phyloP scores from a whole-genome alignment of 106 monocot species.

The Phalaenopsis equestris region DNA sequence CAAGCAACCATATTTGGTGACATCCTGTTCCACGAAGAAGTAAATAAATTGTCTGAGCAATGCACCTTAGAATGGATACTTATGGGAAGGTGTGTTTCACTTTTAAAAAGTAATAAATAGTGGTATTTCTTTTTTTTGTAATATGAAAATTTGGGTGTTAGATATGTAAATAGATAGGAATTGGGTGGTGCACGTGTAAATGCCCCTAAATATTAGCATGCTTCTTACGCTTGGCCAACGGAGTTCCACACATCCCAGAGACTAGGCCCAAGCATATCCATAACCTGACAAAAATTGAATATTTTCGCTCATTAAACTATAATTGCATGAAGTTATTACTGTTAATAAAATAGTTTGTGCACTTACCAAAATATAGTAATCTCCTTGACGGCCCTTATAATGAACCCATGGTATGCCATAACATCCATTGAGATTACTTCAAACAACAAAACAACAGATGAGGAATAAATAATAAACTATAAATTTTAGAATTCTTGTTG shows the following conservation, averaged over 20 bases:
- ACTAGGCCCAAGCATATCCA: constrained; percentile 97
- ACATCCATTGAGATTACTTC: constrained; percentile 86
- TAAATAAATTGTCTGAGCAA: not conserved
- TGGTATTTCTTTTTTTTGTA: too few relatives aligned
- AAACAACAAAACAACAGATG: constrained; percentile 8
- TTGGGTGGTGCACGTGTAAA: too few relatives aligned
- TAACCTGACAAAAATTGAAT: constrained; percentile 41
- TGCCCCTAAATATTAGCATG: not conserved
- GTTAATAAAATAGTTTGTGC: not conserved
- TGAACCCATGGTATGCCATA: constrained; percentile 92
- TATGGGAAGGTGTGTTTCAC: too few relatives aligned
- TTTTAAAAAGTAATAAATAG: too few relatives aligned
- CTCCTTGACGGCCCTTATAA: constrained; percentile 93
- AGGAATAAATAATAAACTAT: constrained; percentile 4
- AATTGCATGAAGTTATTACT: not conserved
- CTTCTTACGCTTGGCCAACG: constrained; percentile 75
- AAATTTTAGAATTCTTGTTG: not conserved
- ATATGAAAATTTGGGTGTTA: too few relatives aligned
- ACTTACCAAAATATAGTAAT: constrained; percentile 91
- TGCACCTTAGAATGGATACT: not conserved
- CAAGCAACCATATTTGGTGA: constrained; percentile 84
- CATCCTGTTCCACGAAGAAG: constrained; percentile 58
- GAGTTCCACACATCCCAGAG: constrained; percentile 97
- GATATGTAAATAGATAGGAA: too few relatives aligned
- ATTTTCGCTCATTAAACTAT: not conserved